phyloP scores from a whole-genome alignment of 2,329 filamentous ascomycete genomes.

The Cylindrodendrum hubeiense region DNA sequence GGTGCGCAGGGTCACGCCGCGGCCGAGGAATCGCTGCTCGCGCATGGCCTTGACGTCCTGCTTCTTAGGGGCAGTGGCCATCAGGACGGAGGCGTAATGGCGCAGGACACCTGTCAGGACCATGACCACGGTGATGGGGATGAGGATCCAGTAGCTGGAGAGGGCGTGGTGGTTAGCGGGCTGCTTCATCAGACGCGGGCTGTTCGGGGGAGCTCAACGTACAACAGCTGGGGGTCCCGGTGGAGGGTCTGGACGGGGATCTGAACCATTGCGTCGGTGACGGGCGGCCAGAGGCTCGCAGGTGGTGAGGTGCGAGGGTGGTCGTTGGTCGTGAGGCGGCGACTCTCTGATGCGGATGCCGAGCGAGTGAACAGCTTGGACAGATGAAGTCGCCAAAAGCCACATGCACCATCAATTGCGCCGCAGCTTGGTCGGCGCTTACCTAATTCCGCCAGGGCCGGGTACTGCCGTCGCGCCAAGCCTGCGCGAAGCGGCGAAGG shows the following conservation, averaged over 20 bases:
- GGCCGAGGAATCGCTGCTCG: constrained; percentile 87
- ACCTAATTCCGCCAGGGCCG: constrained; percentile 17
- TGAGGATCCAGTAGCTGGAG: constrained; percentile 95
- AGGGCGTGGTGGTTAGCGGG: constrained; percentile 42
- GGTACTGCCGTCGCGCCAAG: constrained; percentile 9
- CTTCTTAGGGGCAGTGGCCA: constrained; percentile 87
- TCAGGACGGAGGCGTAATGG: constrained; percentile 94
- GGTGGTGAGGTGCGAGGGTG: constrained; percentile 16
- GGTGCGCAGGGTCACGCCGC: constrained; percentile 84
- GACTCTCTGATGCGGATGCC: constrained; percentile 20
- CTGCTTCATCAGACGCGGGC: constrained; percentile 3
- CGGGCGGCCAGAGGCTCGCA: constrained; percentile 24
- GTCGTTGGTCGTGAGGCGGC: constrained; percentile 29
- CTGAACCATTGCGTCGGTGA: constrained; percentile 76
- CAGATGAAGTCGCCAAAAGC: constrained; percentile 26
- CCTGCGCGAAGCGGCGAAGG: neutral
- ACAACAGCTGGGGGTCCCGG: constrained; percentile 98
- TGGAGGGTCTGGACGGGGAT: constrained; percentile 94
- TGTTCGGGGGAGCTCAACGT: constrained; percentile 52
- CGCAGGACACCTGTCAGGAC: constrained; percentile 94
- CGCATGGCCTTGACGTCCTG: constrained; percentile 80
- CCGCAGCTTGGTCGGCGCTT: constrained; percentile 16
- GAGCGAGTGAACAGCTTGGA: constrained; percentile 4
- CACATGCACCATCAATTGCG: constrained; percentile 26
- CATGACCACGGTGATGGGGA: constrained; percentile 98